Conservation (phyloP, 2,329 filamentous ascomycete genomes). For the Aureobasidium sp. region DNA sequence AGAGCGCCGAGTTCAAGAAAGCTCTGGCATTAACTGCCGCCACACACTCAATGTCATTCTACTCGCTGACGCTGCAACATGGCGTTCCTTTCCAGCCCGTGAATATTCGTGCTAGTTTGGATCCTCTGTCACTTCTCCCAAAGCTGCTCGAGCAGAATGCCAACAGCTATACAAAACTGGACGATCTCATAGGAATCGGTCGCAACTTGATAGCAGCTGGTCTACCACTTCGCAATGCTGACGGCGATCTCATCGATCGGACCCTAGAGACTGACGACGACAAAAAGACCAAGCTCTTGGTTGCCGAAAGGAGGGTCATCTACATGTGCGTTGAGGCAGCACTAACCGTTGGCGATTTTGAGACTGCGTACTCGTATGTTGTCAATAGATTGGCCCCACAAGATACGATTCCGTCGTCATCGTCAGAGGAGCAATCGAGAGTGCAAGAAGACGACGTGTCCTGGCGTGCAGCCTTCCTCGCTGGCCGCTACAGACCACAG, state of each 20-base stretch:
- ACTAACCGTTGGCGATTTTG: slow-evolving; percentile 68
- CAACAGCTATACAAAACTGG: slow-evolving; percentile 63
- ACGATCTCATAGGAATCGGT: slow-evolving; percentile 63
- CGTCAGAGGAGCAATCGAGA: slow-evolving; percentile 8
- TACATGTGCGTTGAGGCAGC: slow-evolving; percentile 76
- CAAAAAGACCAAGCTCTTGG: slow-evolving; percentile 11
- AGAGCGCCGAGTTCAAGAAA: slow-evolving; percentile 44
- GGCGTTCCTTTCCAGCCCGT: slow-evolving; percentile 73
- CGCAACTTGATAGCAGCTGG: slow-evolving; percentile 54
- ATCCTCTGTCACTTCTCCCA: slow-evolving; percentile 63
- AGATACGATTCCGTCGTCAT: slow-evolving; percentile 19
- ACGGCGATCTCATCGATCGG: slow-evolving; percentile 23
- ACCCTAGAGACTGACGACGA: slow-evolving; percentile 16
- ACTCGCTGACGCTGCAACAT: slow-evolving; percentile 68
- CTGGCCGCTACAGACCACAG: slow-evolving; percentile 57
- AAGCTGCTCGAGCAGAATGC: slow-evolving; percentile 69
- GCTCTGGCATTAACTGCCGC: slow-evolving; percentile 59
- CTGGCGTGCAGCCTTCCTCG: slow-evolving; percentile 69
- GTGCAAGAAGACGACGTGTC: slow-evolving; percentile 53
- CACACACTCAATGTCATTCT: slow-evolving; percentile 66
- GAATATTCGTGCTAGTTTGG: slow-evolving; percentile 64
- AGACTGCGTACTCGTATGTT: slow-evolving; percentile 78
- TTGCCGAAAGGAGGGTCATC: slow-evolving; percentile 58
- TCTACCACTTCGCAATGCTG: slow-evolving; percentile 20
- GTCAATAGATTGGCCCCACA: slow-evolving; percentile 53